Percentiles rank a stretch among this genome's conserved stretches.
These are phyloP conservation scores for Hypoxylon perforatum DNA, from an alignment of 495 filamentous ascomycete genomes.

Conservation along the genomic window DNA sequence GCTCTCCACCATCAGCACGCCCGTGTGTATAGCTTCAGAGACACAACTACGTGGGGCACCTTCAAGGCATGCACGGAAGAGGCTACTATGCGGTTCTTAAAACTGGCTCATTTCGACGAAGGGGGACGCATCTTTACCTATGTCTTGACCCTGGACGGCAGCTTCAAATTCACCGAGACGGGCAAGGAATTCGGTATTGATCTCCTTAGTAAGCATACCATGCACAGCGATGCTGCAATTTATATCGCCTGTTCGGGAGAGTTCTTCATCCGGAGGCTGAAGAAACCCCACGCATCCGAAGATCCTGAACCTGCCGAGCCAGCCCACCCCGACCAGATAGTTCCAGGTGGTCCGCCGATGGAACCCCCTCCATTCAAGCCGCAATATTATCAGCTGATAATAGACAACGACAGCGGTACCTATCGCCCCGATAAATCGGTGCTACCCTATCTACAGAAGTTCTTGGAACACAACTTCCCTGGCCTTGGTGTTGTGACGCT, in stretches of 20 bases:
- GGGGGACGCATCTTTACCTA: conserved; percentile 92
- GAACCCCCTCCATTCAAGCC: conserved; percentile 66
- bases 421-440: conserved; percentile 84
- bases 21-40: conserved; percentile 88
- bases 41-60: conserved; percentile 73
- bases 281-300: conserved; percentile 31
- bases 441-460: conserved; percentile 74
- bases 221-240: conserved; percentile 90
- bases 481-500: conserved; percentile 77
- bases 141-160: conserved; percentile 85
- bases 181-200: conserved; percentile 95
- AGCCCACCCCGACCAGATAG: conserved; percentile 38
- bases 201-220: conserved; percentile 89
- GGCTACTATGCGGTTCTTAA: conserved; percentile 80
- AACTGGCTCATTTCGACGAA: conserved; percentile 85
- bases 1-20: conserved; percentile 90
- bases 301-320: conserved; percentile 35
- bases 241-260: conserved; percentile 94
- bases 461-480: conserved; percentile 75
- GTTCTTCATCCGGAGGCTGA: conserved; percentile 84
- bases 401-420: conserved; percentile 95
- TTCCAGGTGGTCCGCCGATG: conserved; percentile 51
- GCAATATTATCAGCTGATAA: conserved; percentile 81
- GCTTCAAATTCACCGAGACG: conserved; percentile 91
- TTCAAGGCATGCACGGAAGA: conserved; percentile 64